A percentile compares a stretch with the other conserved stretches of the same genome.
Evolutionary conservation across 495 filamentous ascomycete species (phyloP).

Genomic region (Podospora fimiseda): DNA sequence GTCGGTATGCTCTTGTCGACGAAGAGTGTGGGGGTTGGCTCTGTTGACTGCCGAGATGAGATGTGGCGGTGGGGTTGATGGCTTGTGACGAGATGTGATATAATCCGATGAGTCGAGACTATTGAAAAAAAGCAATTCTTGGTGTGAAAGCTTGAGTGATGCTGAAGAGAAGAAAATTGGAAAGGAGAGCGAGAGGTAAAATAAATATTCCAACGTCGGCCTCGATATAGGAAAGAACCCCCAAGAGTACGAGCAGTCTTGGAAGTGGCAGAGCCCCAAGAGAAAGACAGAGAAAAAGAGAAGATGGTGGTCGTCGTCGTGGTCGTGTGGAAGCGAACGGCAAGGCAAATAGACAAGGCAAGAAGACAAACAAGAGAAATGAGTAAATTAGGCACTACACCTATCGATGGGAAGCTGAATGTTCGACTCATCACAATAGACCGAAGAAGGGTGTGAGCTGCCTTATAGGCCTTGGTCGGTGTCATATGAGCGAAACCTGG

Average conservation of each 20-base stretch:
- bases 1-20: background rate
- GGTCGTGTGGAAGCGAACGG: conserved; percentile 17
- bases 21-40: background rate
- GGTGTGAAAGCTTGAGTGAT: conserved; percentile 4
- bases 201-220: conserved; percentile 19
- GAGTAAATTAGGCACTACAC: conserved; percentile 32
- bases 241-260: background rate
- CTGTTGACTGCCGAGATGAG: conserved; percentile 2
- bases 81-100: conserved; percentile 8
- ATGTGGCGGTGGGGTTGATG: conserved; percentile 2
- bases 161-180: conserved; percentile 9
- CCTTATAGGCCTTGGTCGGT: conserved; percentile 27
- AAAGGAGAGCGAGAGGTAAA: conserved; percentile 11
- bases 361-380: conserved; percentile 17
- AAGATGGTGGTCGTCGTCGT: background rate
- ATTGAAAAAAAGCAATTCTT: background rate
- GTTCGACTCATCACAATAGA: conserved; percentile 24
- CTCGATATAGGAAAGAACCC: conserved; percentile 7
- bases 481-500: conserved; percentile 16
- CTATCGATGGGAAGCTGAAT: conserved; percentile 17
- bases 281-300: conserved; percentile 3
- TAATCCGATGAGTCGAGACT: background rate
- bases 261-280: conserved; percentile 4
- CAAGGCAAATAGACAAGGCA: conserved; percentile 16
- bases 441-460: conserved; percentile 18